These are phyloP conservation scores for Cordyceps javanica DNA, from an alignment of 2,329 filamentous ascomycete species.

Conservation along the genomic window DNA sequence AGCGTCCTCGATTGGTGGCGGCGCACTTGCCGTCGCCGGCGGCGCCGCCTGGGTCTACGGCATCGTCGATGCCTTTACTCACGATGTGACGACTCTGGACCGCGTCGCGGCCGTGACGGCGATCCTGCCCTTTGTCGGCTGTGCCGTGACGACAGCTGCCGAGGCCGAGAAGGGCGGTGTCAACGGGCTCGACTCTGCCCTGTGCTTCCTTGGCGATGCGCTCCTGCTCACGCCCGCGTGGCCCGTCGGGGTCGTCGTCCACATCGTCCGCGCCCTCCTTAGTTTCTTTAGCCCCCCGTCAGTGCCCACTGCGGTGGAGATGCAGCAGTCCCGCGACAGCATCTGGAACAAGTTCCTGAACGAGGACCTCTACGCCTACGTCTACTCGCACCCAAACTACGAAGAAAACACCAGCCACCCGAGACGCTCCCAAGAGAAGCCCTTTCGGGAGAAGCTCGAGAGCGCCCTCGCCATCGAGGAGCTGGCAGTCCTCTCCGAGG, in stretches of 20 bases:
- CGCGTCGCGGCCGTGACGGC: not conserved
- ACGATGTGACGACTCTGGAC: slow-evolving; percentile 3
- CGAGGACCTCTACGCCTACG: not conserved
- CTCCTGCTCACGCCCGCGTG: not conserved
- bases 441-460: not conserved
- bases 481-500: not conserved
- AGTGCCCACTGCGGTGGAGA: not conserved
- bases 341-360: not conserved
- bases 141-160: not conserved
- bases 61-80: not conserved
- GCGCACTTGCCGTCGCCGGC: not conserved
- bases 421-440: not conserved
- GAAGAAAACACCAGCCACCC: not conserved
- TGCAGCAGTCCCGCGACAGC: not conserved
- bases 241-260: not conserved
- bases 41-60: not conserved
- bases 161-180: not conserved
- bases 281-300: not conserved
- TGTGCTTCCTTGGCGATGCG: slow-evolving; percentile 1
- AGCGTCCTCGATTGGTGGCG: not conserved
- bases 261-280: not conserved
- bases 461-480: slow-evolving; percentile 1
- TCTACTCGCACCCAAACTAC: not conserved
- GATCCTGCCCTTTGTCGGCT: slow-evolving; percentile 4
- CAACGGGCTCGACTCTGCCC: not conserved